Conservation (phyloP, 192 early-diverging fungal species). For the Entomortierella beljakovae region DNA sequence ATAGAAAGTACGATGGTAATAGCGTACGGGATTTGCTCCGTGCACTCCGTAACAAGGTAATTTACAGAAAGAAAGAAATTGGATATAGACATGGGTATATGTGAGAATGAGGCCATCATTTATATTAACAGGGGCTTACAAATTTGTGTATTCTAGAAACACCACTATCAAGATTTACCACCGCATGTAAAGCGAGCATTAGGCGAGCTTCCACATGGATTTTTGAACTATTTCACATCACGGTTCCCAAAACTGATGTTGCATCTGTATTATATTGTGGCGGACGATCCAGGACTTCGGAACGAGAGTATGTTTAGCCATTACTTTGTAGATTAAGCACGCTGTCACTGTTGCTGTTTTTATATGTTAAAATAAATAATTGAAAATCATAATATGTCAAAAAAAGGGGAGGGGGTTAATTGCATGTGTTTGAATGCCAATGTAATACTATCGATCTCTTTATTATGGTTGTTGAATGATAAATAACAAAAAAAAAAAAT, state of each 20-base stretch:
- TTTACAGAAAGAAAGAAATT: conserved; percentile 10
- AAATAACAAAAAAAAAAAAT: no score
- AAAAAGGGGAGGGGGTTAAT: no score
- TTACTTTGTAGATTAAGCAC: conserved; percentile 69
- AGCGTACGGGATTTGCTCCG: conserved; percentile 89
- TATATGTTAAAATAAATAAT: no score
- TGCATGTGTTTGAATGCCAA: no score
- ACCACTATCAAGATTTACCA: conserved; percentile 96
- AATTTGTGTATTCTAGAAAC: conserved; percentile 78
- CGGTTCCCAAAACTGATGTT: conserved; percentile 90
- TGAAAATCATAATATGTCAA: no score
- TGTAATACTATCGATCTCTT: no score
- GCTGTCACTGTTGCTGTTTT: no score
- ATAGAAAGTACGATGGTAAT: conserved; percentile 91
- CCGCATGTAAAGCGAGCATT: conserved; percentile 77
- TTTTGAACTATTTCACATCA: conserved; percentile 89
- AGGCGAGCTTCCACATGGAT: conserved; percentile 89
- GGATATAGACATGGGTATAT: no score
- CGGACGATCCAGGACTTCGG: conserved; percentile 68
- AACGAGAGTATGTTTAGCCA: conserved; percentile 75
- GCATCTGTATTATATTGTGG: conserved; percentile 89
- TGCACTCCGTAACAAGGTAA: conserved; percentile 93
- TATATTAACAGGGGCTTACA: no score
- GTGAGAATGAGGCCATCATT: no score
- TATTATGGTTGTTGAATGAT: no score